Percentiles rank a stretch among this genome's conserved stretches.
phyloP scores from a whole-genome alignment of 2,329 filamentous ascomycete species.

The Teratosphaeriaceae sp. region DNA sequence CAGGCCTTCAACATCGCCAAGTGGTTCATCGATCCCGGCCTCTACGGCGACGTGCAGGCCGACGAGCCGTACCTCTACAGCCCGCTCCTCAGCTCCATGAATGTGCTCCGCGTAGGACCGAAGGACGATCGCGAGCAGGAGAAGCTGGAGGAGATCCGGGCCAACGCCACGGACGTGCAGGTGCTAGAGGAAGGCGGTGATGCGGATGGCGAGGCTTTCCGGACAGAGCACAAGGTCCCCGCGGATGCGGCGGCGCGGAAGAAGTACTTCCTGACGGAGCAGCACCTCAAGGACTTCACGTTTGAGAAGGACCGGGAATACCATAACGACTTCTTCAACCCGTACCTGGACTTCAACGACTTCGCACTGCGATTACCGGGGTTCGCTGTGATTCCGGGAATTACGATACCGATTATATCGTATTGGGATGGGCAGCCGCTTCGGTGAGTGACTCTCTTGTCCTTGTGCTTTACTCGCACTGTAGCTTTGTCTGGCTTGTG shows the following conservation, averaged over 20 bases:
- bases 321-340: slow-evolving; percentile 75
- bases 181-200: slow-evolving; percentile 48
- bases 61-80: slow-evolving; percentile 84
- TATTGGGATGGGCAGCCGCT: slow-evolving; percentile 76
- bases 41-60: slow-evolving; percentile 85
- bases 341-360: slow-evolving; percentile 82
- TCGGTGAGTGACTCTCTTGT: slow-evolving; percentile 48
- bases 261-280: slow-evolving; percentile 54
- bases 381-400: slow-evolving; percentile 47
- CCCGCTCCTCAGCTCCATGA: slow-evolving; percentile 72
- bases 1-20: slow-evolving; percentile 79
- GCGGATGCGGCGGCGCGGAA: slow-evolving; percentile 42
- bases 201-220: slow-evolving; percentile 36
- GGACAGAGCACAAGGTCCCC: slow-evolving; percentile 37
- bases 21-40: slow-evolving; percentile 83
- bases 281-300: slow-evolving; percentile 49
- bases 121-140: slow-evolving; percentile 31
- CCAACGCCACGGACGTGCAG: slow-evolving; percentile 56
- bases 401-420: slow-evolving; percentile 64
- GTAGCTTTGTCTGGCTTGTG: background rate
- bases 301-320: slow-evolving; percentile 59
- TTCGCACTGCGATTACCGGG: slow-evolving; percentile 66
- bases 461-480: slow-evolving; percentile 20
- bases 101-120: slow-evolving; percentile 62
- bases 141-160: slow-evolving; percentile 23